Evolutionary conservation across 1,284 basidiomycete genomes (phyloP), one percentile per base, ranked within the genome.

Genomic region (Bjerkandera adusta): DNA sequence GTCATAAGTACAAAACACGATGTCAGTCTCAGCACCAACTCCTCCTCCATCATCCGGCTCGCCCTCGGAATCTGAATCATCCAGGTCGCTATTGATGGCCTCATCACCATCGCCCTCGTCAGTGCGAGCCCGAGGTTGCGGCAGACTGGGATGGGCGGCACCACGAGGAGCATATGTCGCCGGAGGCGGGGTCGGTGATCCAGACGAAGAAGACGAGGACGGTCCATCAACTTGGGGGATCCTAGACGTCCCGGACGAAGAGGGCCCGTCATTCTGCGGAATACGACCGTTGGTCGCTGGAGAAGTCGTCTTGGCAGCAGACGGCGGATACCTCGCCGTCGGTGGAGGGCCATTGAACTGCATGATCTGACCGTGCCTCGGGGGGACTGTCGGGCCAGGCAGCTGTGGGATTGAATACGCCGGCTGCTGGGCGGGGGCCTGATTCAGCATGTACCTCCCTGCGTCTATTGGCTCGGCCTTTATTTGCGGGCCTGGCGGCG

Each of bases 1-100:
- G 68, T 99, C 97, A 64, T 98, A 99, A 10, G 97, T 94, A 65
- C 96, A 98, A 59, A 98, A 96, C 29, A 99, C 92, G 47, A 98
- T 94, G 65, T 99, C 95, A 1, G 83, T 82, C 47, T 89, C 86
- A 12, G 79, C 84, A 54, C 80, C 71, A 51, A 76, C 77, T 6
- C 80, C 85, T 51, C 85, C 85, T 39, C 86, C 85, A 4, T 80
- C 80, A 35, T 89, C 85, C 40, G 87, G 81, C 39, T 83, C 86
- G 29, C 83, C 85, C 44, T 87, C 88, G 3, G 84, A 84, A 52
- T 95, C 92, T 1, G 90, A 92, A 61, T 98, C 96, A 67, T 99
- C 96, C 37, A 99, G 70, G 62, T 99, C 96, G 48, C 91, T 95
- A 59, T 96, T 95, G 62, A 99, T 97, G 21, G 89, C 90, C 62